Conservation (phyloP, 345 rosid genomes). For the Sisymbrium altissimum region DNA sequence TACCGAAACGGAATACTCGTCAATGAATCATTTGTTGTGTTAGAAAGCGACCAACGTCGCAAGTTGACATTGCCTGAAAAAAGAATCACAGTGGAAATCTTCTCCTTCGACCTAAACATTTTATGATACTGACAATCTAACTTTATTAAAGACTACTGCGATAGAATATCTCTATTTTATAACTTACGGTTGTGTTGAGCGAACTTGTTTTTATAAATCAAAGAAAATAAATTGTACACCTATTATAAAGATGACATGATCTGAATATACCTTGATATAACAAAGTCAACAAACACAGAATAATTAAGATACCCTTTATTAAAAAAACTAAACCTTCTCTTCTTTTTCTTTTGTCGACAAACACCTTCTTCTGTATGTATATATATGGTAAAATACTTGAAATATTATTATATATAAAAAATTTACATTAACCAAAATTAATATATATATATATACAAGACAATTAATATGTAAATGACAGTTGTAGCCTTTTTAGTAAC, state of each 20-base stretch:
- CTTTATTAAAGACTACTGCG: neutral
- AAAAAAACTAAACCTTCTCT: neutral
- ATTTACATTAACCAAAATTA: neutral
- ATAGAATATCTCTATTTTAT: neutral
- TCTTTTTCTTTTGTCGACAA: neutral
- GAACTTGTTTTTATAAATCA: neutral
- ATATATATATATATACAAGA: neutral
- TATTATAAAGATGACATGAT: conserved; percentile 17
- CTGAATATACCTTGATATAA: conserved; percentile 10
- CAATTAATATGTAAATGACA: neutral
- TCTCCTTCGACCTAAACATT: conserved; percentile 14
- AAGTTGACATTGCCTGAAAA: conserved; percentile 25
- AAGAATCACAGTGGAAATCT: no score
- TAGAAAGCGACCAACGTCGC: conserved; percentile 29
- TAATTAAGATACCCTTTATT: neutral
- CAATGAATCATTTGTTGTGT: conserved; percentile 13
- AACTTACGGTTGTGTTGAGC: neutral
- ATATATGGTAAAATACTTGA: conserved; percentile 7
- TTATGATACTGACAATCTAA: neutral
- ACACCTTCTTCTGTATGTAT: neutral
- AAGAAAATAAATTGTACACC: conserved; percentile 2
- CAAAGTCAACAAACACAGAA: neutral
- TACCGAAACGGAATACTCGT: conserved; percentile 7
- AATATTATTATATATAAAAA: neutral
- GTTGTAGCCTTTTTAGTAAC: neutral